A percentile compares a stretch with the other conserved stretches of the same genome.
Conservation (phyloP, 2,329 filamentous ascomycete genomes). For the Helotiales sp. region DNA sequence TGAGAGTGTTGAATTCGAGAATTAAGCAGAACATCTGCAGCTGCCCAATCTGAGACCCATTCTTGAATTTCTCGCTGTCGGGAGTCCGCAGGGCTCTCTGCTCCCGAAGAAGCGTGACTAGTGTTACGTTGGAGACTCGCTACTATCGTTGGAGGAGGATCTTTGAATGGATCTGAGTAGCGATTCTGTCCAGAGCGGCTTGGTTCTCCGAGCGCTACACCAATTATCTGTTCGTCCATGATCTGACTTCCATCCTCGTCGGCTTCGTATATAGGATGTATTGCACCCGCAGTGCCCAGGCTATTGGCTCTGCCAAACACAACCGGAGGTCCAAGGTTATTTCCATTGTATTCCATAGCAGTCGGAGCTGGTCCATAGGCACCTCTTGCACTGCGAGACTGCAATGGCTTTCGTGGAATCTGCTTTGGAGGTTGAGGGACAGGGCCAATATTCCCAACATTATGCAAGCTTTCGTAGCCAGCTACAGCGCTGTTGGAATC, state of each 20-base stretch:
- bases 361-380: slow-evolving; percentile 40
- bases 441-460: slow-evolving; percentile 15
- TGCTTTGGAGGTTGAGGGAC: slow-evolving; percentile 10
- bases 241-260: slow-evolving; percentile 44
- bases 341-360: slow-evolving; percentile 40
- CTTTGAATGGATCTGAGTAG: slow-evolving; percentile 33
- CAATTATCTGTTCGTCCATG: slow-evolving; percentile 18
- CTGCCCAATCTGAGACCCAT: slow-evolving; percentile 40
- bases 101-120: slow-evolving; percentile 20
- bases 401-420: slow-evolving; percentile 37
- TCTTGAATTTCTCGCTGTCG: slow-evolving; percentile 36
- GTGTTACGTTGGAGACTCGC: slow-evolving; percentile 7
- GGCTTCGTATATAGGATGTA: slow-evolving; percentile 66
- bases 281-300: slow-evolving; percentile 50
- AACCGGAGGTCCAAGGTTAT: slow-evolving; percentile 30
- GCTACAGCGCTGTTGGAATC: slow-evolving; percentile 30
- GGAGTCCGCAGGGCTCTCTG: slow-evolving; percentile 29
- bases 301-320: slow-evolving; percentile 40
- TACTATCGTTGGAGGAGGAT: slow-evolving; percentile 21
- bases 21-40: slow-evolving; percentile 34
- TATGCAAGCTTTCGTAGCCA: slow-evolving; percentile 31
- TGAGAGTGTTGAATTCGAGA: slow-evolving; percentile 32
- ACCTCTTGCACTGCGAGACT: slow-evolving; percentile 36
- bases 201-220: slow-evolving; percentile 25
- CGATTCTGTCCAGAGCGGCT: slow-evolving; percentile 16